A percentile compares a stretch with the other conserved stretches of the same genome.
Evolutionary conservation across 1,284 basidiomycete species (phyloP).

Genomic region (Cryptococcus deneoformans): DNA sequence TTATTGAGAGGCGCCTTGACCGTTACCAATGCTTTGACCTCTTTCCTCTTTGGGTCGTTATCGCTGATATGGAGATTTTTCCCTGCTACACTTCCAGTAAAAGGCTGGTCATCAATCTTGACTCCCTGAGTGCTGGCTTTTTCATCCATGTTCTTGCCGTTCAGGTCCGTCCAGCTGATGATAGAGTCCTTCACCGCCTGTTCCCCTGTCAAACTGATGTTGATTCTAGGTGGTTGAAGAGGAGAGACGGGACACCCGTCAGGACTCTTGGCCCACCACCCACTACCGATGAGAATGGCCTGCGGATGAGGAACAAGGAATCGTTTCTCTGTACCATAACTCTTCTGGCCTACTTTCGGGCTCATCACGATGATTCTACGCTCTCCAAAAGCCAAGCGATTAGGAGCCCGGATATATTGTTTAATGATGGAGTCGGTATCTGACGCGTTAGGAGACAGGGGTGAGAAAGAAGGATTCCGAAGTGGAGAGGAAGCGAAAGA

Average conservation of each 20-base stretch:
- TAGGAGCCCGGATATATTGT: slow-evolving; percentile 71
- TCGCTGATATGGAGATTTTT: slow-evolving; percentile 48
- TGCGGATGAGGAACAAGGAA: slow-evolving; percentile 96
- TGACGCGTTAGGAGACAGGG: slow-evolving; percentile 1
- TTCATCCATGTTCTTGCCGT: slow-evolving; percentile 39
- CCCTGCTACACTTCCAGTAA: slow-evolving; percentile 44
- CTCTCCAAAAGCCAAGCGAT: slow-evolving; percentile 87
- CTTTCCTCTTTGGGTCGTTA: slow-evolving; percentile 56
- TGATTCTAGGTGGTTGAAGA: slow-evolving; percentile 69
- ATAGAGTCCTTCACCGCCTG: slow-evolving; percentile 61
- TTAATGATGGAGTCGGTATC: slow-evolving; percentile 21
- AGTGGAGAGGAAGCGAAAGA: background rate
- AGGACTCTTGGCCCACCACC: slow-evolving; percentile 68
- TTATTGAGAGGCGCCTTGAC: slow-evolving; percentile 72
- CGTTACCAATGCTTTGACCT: slow-evolving; percentile 84
- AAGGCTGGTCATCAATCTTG: slow-evolving; percentile 33
- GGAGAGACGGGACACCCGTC: slow-evolving; percentile 38
- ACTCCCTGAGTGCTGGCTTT: slow-evolving; percentile 34
- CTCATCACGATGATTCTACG: slow-evolving; percentile 94
- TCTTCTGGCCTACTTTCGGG: slow-evolving; percentile 94
- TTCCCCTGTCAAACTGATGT: slow-evolving; percentile 89
- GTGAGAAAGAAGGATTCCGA: background rate
- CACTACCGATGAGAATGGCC: slow-evolving; percentile 88
- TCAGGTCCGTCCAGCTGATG: slow-evolving; percentile 41
- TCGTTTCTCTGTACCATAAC: slow-evolving; percentile 93